Evolutionary conservation across 176 grass and related monocot species (phyloP).

Genomic region (Urochloa ruziziensis): DNA sequence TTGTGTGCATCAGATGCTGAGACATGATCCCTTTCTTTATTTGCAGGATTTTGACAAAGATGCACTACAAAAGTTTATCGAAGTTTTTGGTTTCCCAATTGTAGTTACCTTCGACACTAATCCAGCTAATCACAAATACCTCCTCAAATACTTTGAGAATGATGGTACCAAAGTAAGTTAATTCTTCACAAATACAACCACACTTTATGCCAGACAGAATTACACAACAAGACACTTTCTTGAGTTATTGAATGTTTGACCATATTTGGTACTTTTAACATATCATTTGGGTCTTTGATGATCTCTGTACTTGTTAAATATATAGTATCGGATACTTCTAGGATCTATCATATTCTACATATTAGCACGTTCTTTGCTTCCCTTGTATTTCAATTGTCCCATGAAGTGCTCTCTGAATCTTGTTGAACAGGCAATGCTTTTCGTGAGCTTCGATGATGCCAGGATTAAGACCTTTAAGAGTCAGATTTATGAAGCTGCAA

Average conservation of each 20-base stretch:
- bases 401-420: background rate
- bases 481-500: conserved; percentile 58
- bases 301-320: background rate
- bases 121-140: conserved; percentile 62
- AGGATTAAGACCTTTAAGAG: conserved; percentile 67
- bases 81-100: conserved; percentile 59
- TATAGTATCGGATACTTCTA: background rate
- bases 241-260: background rate
- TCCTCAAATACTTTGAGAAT: conserved; percentile 55
- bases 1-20: background rate
- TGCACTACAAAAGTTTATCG: conserved; percentile 71
- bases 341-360: background rate
- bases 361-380: background rate
- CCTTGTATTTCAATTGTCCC: background rate
- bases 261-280: no score
- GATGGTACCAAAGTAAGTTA: conserved; percentile 61
- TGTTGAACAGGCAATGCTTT: conserved; percentile 79
- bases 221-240: background rate
- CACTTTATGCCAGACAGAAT: background rate
- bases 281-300: background rate
- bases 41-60: conserved; percentile 65
- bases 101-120: conserved; percentile 59
- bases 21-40: conserved; percentile 5
- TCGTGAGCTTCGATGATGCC: conserved; percentile 55
- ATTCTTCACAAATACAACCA: background rate